Percentiles rank a stretch among this genome's conserved stretches.
phyloP scores from a whole-genome alignment of 1,284 basidiomycete species.

The Cronartium quercuum region DNA sequence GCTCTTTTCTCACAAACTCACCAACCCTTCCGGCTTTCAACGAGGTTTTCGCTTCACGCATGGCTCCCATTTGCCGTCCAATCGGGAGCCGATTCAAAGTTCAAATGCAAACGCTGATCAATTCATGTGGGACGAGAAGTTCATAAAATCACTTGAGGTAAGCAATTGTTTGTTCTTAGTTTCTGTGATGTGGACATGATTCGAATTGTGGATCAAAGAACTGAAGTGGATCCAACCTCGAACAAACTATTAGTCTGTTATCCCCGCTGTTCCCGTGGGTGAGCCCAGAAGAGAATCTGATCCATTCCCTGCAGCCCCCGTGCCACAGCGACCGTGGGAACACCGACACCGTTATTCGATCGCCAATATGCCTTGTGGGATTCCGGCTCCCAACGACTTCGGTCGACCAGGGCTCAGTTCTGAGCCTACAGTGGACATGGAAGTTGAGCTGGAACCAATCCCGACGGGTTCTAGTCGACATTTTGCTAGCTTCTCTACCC shows the following conservation, averaged over 20 bases:
- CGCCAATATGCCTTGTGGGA: not conserved
- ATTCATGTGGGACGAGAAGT: not conserved
- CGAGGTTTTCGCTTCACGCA: not conserved
- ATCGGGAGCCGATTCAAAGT: not conserved
- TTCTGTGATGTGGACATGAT: not conserved
- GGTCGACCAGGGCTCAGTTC: not conserved
- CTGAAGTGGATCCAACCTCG: not conserved
- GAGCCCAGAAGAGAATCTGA: conserved; percentile 26
- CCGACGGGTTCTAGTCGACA: conserved; percentile 9
- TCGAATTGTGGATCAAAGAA: not conserved
- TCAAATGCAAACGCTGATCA: not conserved
- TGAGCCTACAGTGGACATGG: no score
- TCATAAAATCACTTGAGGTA: not conserved
- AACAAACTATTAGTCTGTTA: not conserved
- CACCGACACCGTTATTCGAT: conserved; percentile 24
- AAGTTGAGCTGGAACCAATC: no score
- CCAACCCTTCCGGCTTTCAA: not conserved
- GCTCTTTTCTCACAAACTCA: not conserved
- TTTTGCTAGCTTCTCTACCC: conserved; percentile 9
- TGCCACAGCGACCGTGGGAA: conserved; percentile 30
- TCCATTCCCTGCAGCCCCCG: conserved; percentile 26
- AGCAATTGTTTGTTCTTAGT: not conserved
- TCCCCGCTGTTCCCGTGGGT: not conserved
- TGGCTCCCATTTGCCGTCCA: not conserved
- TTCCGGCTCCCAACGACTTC: not conserved